Percentiles rank a stretch among this genome's conserved stretches.
phyloP scores from a whole-genome alignment of 768 basidiomycete genomes.

The Xerocomus potaroensis region DNA sequence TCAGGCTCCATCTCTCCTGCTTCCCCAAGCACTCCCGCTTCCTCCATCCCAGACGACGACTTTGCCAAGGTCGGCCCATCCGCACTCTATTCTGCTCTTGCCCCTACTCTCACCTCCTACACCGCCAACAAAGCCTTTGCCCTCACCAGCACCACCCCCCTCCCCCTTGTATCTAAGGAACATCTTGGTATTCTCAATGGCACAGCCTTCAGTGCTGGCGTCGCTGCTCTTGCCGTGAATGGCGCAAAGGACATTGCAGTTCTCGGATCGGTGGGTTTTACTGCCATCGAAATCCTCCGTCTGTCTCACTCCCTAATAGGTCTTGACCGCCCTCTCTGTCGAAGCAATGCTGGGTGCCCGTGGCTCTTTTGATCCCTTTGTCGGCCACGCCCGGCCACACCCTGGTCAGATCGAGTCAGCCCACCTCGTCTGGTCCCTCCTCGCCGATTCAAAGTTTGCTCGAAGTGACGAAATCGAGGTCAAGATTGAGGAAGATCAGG shows the following conservation, averaged over 20 bases:
- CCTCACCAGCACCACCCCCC: constrained; percentile 56
- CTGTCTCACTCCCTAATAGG: constrained; percentile 33
- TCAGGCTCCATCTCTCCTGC: constrained; percentile 43
- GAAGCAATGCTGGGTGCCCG: constrained; percentile 77
- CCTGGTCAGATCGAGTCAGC: constrained; percentile 82
- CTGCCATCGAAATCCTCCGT: background rate
- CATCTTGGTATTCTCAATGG: constrained; percentile 82
- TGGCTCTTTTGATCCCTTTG: constrained; percentile 73
- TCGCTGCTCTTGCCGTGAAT: constrained; percentile 69
- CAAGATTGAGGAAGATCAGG: constrained; percentile 66
- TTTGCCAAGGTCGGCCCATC: constrained; percentile 8
- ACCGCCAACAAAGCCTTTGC: constrained; percentile 47
- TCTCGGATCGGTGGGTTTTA: constrained; percentile 38
- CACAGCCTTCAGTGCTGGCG: constrained; percentile 78
- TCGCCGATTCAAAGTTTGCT: constrained; percentile 67
- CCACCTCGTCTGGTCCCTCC: constrained; percentile 60
- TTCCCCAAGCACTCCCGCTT: constrained; percentile 37
- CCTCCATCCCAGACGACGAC: constrained; percentile 24
- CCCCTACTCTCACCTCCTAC: constrained; percentile 6
- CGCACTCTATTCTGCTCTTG: background rate
- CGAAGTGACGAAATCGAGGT: constrained; percentile 69
- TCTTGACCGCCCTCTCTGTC: constrained; percentile 77
- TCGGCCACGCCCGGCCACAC: constrained; percentile 72
- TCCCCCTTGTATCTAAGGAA: constrained; percentile 69
- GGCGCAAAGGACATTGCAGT: constrained; percentile 67